Percentiles rank a stretch among this genome's conserved stretches.
Conservation (phyloP, 495 filamentous ascomycete species). For the Neurospora africana region DNA sequence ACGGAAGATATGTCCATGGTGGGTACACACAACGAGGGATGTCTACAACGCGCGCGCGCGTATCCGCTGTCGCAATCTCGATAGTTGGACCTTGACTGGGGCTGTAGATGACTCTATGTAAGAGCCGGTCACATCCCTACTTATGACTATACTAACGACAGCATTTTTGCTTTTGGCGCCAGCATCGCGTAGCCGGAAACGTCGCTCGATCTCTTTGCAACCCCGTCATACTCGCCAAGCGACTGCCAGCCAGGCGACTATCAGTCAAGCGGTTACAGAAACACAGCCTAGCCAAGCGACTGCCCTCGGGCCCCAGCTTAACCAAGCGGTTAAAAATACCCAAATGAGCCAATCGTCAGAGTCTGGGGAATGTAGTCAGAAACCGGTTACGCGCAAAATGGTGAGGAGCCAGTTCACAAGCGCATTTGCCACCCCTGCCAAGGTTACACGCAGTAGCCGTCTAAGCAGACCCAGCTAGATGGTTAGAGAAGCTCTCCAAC, state of each 20-base stretch:
- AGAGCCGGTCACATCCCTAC: not conserved
- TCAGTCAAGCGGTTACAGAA: not conserved
- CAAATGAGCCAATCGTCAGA: not conserved
- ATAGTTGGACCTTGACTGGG: not conserved
- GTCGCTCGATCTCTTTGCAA: not conserved
- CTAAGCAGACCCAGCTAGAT: not conserved
- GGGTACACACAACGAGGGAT: not conserved
- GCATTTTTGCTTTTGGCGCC: not conserved
- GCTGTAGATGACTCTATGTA: not conserved
- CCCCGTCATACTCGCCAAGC: not conserved
- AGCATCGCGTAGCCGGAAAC: not conserved
- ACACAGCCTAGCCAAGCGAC: not conserved
- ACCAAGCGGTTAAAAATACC: not conserved
- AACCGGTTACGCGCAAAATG: not conserved
- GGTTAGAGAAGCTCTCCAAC: not conserved
- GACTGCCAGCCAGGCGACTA: not conserved
- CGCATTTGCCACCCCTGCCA: not conserved
- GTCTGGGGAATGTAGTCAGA: not conserved
- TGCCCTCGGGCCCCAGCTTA: not conserved
- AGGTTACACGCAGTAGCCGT: not conserved
- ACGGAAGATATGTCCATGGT: not conserved
- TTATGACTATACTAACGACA: not conserved
- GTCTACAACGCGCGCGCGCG: not conserved
- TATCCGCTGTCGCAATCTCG: not conserved
- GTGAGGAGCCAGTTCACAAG: not conserved